A percentile compares a stretch with the other conserved stretches of the same genome.
phyloP scores from a whole-genome alignment of 2,329 filamentous ascomycete species.

The Aspergillus sp. region DNA sequence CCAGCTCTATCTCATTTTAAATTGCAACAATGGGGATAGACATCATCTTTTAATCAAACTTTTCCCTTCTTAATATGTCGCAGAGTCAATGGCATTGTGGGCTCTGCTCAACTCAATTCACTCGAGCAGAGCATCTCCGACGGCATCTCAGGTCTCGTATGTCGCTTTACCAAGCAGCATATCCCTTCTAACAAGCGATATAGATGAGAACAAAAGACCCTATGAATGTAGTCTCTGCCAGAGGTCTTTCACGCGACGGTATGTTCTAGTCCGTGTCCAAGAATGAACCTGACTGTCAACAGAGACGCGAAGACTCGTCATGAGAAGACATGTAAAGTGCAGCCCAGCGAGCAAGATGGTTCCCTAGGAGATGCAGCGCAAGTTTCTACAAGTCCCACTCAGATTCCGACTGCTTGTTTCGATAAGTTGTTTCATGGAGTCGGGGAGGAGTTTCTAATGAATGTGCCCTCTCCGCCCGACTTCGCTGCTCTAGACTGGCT shows the following conservation, averaged over 20 bases:
- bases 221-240: conserved; percentile 19
- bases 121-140: conserved; percentile 24
- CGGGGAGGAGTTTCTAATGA: background rate
- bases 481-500: conserved; percentile 20
- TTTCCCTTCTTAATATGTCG: too few species aligned
- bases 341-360: background rate
- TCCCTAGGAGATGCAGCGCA: too few species aligned
- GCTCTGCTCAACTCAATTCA: conserved; percentile 19
- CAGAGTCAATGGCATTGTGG: conserved; percentile 11
- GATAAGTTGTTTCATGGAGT: background rate
- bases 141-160: conserved; percentile 22
- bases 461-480: conserved; percentile 13
- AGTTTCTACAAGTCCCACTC: background rate
- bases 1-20: too few species aligned
- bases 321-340: conserved; percentile 21
- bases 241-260: conserved; percentile 22
- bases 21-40: too few species aligned
- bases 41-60: too few species aligned
- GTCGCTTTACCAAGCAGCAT: background rate
- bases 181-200: background rate
- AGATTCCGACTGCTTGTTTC: background rate
- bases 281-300: background rate
- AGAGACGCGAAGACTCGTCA: conserved; percentile 25
- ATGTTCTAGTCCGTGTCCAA: background rate
- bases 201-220: conserved; percentile 19